Evolutionary conservation across 768 basidiomycete genomes (phyloP), one percentile per base, ranked within the genome.

Genomic region (Leccinellum luteum): DNA sequence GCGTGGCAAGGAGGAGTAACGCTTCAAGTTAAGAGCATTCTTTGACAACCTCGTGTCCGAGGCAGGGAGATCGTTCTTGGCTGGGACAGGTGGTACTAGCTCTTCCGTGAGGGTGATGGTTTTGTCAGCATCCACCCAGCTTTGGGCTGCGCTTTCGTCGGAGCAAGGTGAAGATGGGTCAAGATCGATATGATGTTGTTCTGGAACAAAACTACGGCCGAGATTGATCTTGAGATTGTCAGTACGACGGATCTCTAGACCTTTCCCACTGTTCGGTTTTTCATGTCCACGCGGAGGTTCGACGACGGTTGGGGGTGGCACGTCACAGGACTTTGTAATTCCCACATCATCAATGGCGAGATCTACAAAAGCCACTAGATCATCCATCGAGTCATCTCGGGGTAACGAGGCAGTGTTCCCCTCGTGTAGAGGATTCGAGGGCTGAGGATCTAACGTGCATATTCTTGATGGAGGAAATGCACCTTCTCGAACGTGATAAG

Each of bases 1-100:
- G 31, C 85, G 81, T 6, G 89, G 86, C 51, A 90, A 74, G 4
- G 88, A 78, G 9, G 80, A 80, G 60, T 78, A 79, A 30, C 78
- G 76, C 59, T 79, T 81, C 31, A 76, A 59, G 52, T 67, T 69
- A 17, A 73, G 58, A 4, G 69, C 60, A 25, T 62, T 69, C 62
- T 65, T 74, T 54, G 61, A 14, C 12, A 51, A 58, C 54, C 58
- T 73, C 14, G 59, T 61, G 21, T 73, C 69, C 47, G 67, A 48
- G 41, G 51, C 38, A 45, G 63, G 61, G 47, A 59, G 56, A 47
- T 68, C 65, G 17, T 66, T 69, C 52, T 66, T 67, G 17, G 67
- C 63, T 30, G 74, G 72, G 51, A 73, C 66, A 4, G 71, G 69
- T 28, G 66, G 71, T 34, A 69, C 65, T 45, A 32, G 56, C 55